phyloP scores from a whole-genome alignment of 139 green algal species.

The Micractinium sp. region DNA sequence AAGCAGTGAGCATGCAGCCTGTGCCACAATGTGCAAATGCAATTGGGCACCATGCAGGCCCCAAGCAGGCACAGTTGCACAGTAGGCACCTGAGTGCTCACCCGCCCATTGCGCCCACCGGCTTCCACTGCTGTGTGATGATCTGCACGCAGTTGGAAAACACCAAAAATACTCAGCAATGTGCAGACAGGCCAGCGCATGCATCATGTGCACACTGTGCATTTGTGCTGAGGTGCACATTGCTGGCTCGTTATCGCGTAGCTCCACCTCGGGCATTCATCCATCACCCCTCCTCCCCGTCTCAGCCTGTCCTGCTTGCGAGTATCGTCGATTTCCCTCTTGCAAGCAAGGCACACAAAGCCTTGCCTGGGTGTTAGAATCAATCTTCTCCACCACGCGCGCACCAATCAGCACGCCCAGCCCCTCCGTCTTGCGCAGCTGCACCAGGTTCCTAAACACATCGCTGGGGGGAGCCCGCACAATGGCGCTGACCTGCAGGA shows the following conservation, averaged over 20 bases:
- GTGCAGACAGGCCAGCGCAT: no score
- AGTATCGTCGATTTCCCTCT: no score
- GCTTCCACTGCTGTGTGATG: slow-evolving; percentile 29
- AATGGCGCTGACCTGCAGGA: slow-evolving; percentile 34
- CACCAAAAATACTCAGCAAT: no score
- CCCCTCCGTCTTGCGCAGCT: slow-evolving; percentile 37
- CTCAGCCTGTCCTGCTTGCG: no score
- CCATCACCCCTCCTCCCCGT: no score
- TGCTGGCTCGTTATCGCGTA: no score
- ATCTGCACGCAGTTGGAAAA: background rate
- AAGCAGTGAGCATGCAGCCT: background rate
- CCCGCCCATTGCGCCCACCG: slow-evolving; percentile 1
- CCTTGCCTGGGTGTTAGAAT: slow-evolving; percentile 33
- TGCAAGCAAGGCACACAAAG: no score
- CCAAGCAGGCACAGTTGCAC: background rate
- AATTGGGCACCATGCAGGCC: no score
- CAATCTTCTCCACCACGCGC: slow-evolving; percentile 18
- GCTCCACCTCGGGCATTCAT: no score
- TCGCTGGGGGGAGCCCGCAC: slow-evolving; percentile 43
- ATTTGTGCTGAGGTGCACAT: no score
- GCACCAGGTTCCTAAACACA: slow-evolving; percentile 41
- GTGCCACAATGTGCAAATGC: background rate
- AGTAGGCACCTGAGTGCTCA: background rate
- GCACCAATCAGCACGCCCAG: slow-evolving; percentile 42
- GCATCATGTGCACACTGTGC: no score